Evolutionary conservation across 495 filamentous ascomycete genomes (phyloP).

Genomic region (Barbatosphaeria neglecta): DNA sequence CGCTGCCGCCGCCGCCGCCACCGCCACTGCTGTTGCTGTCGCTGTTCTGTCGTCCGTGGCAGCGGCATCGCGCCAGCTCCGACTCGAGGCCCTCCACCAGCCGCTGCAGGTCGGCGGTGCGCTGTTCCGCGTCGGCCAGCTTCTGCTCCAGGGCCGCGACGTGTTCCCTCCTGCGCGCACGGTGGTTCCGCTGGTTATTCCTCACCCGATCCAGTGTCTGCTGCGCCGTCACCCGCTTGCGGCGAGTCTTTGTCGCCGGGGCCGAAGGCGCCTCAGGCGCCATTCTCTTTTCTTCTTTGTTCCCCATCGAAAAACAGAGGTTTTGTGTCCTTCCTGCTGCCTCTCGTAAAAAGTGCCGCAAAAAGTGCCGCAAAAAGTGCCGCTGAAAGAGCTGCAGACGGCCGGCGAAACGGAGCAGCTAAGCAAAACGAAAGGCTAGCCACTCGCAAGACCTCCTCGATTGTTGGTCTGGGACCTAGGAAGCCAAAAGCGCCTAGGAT

Average conservation of each 20-base stretch:
- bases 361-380: too few relatives aligned
- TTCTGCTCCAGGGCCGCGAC: neutral
- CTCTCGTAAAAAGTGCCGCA: too few relatives aligned
- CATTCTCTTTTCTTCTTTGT: neutral
- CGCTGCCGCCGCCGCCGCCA: constrained; percentile 4
- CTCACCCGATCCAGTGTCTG: neutral
- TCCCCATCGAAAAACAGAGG: too few relatives aligned
- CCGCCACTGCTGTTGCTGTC: neutral
- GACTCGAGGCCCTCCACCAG: constrained; percentile 1
- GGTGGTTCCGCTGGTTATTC: constrained; percentile 7
- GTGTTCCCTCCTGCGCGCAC: constrained; percentile 5
- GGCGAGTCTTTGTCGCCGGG: neutral
- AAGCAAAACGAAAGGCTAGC: too few relatives aligned
- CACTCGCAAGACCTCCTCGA: too few relatives aligned
- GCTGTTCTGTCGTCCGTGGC: neutral
- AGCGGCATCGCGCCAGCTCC: neutral
- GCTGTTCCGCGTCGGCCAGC: constrained; percentile 2
- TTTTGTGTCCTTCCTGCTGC: too few relatives aligned
- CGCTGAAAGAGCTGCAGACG: too few relatives aligned
- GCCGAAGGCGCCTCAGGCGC: neutral
- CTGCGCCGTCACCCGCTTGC: neutral
- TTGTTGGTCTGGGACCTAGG: too few relatives aligned
- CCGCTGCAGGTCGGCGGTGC: neutral
- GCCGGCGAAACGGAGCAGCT: too few relatives aligned
- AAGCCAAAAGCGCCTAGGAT: too few relatives aligned